phyloP scores from a whole-genome alignment of 805 yeast species.

The Clavispora phyllophila region DNA sequence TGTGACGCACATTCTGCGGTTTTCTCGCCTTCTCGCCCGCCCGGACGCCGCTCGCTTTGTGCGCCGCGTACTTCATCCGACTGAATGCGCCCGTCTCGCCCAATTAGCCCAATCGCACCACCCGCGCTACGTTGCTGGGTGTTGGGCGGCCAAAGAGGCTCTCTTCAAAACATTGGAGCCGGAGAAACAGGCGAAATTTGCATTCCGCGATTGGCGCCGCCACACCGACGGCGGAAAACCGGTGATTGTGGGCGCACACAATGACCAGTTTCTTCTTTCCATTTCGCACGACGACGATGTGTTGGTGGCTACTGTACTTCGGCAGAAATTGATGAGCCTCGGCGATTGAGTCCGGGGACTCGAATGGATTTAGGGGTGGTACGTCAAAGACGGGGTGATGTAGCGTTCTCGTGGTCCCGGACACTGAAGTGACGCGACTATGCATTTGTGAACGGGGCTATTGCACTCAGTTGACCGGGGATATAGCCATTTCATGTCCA shows the following conservation, averaged over 20 bases:
- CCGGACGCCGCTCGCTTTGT: conserved; percentile 21
- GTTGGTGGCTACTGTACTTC: conserved; percentile 51
- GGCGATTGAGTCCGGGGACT: too few species aligned
- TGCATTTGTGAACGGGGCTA: too few species aligned
- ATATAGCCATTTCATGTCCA: too few species aligned
- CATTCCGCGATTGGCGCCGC: conserved; percentile 59
- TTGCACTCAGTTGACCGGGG: too few species aligned
- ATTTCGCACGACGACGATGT: conserved; percentile 64
- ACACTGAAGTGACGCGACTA: too few species aligned
- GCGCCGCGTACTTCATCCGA: conserved; percentile 49
- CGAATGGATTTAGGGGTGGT: too few species aligned
- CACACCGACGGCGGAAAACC: conserved; percentile 43
- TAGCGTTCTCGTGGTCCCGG: too few species aligned
- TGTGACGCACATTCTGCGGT: conserved; percentile 43
- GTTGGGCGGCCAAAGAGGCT: conserved; percentile 77
- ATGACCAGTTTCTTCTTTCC: conserved; percentile 49
- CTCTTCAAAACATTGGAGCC: conserved; percentile 54
- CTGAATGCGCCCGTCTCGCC: conserved; percentile 31
- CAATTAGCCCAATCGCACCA: conserved; percentile 9
- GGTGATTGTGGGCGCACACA: conserved; percentile 25
- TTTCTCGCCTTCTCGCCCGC: conserved; percentile 34
- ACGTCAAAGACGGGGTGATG: too few species aligned
- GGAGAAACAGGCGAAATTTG: conserved; percentile 46
- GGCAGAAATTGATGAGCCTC: conserved; percentile 21
- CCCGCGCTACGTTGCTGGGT: conserved; percentile 42